Evolutionary conservation across 345 rosid species (phyloP).

Genomic region (Euphorbia tirucalli): DNA sequence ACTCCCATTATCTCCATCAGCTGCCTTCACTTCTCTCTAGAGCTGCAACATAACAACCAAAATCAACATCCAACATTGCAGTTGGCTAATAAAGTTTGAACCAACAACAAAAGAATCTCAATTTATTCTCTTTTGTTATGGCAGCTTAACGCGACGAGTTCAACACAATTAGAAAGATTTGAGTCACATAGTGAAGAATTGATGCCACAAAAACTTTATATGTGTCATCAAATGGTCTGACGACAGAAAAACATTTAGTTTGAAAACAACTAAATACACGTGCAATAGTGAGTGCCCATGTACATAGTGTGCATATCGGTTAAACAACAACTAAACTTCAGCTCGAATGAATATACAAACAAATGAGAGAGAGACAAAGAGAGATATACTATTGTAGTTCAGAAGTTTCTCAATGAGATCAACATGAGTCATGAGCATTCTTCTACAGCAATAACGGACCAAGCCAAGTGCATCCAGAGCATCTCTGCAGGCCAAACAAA

Average conservation of each 20-base stretch:
- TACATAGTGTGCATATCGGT: neutral
- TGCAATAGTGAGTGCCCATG: neutral
- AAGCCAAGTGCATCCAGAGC: slow-evolving; percentile 91
- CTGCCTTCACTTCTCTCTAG: slow-evolving; percentile 27
- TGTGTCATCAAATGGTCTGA: neutral
- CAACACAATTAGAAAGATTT: neutral
- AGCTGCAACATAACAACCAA: slow-evolving; percentile 10
- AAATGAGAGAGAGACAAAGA: slow-evolving; percentile 4
- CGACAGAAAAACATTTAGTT: neutral
- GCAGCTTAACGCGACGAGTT: neutral
- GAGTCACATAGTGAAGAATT: too few species aligned
- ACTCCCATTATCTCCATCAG: slow-evolving; percentile 6
- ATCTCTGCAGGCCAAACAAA: slow-evolving; percentile 53
- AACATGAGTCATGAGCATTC: slow-evolving; percentile 99
- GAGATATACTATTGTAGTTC: slow-evolving; percentile 79
- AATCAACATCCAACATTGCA: neutral
- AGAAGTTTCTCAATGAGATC: slow-evolving; percentile 99
- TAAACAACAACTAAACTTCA: neutral
- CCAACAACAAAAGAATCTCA: neutral
- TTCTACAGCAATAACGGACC: slow-evolving; percentile 90
- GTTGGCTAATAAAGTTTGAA: neutral
- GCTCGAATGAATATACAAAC: neutral
- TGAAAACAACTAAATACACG: too few species aligned
- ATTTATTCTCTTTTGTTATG: neutral
- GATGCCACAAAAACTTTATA: too few species aligned